phyloP scores from a whole-genome alignment of 164 flowering plant species.

The Vitis rupestris region DNA sequence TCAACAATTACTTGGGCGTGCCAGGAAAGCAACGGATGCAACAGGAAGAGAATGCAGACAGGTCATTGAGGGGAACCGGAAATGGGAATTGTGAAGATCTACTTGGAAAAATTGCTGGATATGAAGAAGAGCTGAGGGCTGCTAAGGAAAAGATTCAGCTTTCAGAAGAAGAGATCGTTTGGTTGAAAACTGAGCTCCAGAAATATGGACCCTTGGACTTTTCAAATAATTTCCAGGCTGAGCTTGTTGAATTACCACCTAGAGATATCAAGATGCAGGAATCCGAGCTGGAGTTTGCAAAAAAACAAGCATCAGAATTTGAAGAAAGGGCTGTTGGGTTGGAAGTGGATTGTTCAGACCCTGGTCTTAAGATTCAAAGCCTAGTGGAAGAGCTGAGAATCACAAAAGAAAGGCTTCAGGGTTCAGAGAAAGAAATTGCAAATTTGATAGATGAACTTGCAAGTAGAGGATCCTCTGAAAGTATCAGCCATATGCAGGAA shows the following conservation, averaged over 20 bases:
- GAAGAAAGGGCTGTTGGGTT: slow-evolving; percentile 21
- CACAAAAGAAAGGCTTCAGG: slow-evolving; percentile 37
- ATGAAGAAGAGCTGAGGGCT: slow-evolving; percentile 49
- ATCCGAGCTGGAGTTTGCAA: slow-evolving; percentile 27
- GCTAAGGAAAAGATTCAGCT: slow-evolving; percentile 38
- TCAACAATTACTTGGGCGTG: slow-evolving; percentile 37
- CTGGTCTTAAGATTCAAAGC: slow-evolving; percentile 14
- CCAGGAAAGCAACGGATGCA: slow-evolving; percentile 32
- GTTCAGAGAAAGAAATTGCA: slow-evolving; percentile 42
- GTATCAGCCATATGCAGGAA: slow-evolving; percentile 25
- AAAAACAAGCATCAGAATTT: slow-evolving; percentile 12
- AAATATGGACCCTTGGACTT: slow-evolving; percentile 21
- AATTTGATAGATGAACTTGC: slow-evolving; percentile 38
- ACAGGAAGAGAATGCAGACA: slow-evolving; percentile 34
- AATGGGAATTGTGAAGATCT: slow-evolving; percentile 29
- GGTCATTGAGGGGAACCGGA: slow-evolving; percentile 17
- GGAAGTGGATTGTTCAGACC: slow-evolving; percentile 21
- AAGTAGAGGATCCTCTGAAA: slow-evolving; percentile 20
- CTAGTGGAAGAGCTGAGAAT: slow-evolving; percentile 36
- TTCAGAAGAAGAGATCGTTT: slow-evolving; percentile 48
- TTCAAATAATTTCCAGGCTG: slow-evolving; percentile 7
- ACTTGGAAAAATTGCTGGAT: slow-evolving; percentile 29
- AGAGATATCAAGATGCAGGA: slow-evolving; percentile 14
- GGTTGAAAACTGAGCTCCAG: slow-evolving; percentile 46
- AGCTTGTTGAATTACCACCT: slow-evolving; percentile 10